Evolutionary conservation across 345 rosid genomes (phyloP).

Genomic region (Mercurialis annua): DNA sequence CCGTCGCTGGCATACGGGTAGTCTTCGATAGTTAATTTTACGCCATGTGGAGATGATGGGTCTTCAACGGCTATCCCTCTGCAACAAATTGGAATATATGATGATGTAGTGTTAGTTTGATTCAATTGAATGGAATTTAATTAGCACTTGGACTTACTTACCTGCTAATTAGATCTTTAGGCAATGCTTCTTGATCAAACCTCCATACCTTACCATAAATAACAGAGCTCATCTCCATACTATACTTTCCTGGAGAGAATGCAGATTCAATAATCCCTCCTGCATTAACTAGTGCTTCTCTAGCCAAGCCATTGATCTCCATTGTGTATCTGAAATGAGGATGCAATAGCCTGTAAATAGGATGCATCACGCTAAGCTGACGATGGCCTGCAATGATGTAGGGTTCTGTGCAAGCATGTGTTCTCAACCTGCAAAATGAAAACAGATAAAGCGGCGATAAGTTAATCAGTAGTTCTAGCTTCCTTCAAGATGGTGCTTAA

Average conservation of each 20-base stretch:
- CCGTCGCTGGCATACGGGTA: conserved; percentile 64
- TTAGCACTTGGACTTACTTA: conserved; percentile 3
- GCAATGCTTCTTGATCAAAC: conserved; percentile 52
- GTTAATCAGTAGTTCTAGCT: no score
- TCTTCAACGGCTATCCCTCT: conserved; percentile 67
- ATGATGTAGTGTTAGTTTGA: no score
- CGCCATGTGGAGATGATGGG: conserved; percentile 47
- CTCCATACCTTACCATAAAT: conserved; percentile 50
- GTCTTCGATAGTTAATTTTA: conserved; percentile 49
- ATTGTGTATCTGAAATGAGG: conserved; percentile 84
- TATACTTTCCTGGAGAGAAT: conserved; percentile 56
- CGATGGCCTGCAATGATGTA: conserved; percentile 65
- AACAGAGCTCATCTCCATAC: conserved; percentile 51
- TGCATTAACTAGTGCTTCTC: conserved; percentile 45
- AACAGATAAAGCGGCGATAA: no score
- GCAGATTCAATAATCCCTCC: conserved; percentile 57
- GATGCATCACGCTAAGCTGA: conserved; percentile 71
- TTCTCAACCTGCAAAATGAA: conserved; percentile 12
- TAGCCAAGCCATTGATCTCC: conserved; percentile 72
- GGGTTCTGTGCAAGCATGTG: conserved; percentile 66
- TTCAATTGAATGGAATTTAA: no score
- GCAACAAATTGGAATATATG: neutral
- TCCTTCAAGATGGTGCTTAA: no score
- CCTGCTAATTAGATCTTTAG: conserved; percentile 56
- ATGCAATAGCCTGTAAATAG: conserved; percentile 49